Conservation (phyloP, 164 flowering plant genomes). For the Aristolochia contorta region DNA sequence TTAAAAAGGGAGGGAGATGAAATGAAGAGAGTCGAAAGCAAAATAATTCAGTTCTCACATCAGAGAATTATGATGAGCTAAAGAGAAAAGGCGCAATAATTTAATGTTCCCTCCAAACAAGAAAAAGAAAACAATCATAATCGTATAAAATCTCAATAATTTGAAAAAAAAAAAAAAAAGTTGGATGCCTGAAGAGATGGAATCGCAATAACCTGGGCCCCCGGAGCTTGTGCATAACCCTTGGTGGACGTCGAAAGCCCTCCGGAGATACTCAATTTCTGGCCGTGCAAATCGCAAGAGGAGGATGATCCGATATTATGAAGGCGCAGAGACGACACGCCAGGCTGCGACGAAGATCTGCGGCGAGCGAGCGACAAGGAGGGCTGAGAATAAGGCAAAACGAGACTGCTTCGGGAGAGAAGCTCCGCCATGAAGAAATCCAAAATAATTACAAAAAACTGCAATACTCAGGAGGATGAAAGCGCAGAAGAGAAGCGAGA, state of each 20-base stretch:
- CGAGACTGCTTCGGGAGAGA: constrained; percentile 17
- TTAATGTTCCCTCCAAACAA: too few relatives aligned
- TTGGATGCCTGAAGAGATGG: background rate
- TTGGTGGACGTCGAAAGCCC: constrained; percentile 5
- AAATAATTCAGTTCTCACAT: too few relatives aligned
- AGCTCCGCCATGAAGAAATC: constrained; percentile 19
- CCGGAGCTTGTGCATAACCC: constrained; percentile 5
- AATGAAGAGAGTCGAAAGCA: background rate
- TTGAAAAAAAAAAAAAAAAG: background rate
- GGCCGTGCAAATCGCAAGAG: constrained; percentile 22
- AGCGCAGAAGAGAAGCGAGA: background rate
- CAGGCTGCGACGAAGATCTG: constrained; percentile 1
- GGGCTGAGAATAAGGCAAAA: constrained; percentile 10
- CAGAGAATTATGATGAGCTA: too few relatives aligned
- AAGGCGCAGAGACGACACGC: constrained; percentile 13
- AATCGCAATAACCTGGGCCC: constrained; percentile 16
- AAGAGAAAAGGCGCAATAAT: too few relatives aligned
- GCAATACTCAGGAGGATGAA: too few relatives aligned
- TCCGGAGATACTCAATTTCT: constrained; percentile 8
- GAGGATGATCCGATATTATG: constrained; percentile 12
- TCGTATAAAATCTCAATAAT: background rate
- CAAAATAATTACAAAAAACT: too few relatives aligned
- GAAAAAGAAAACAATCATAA: too few relatives aligned
- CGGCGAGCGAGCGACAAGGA: constrained; percentile 8
- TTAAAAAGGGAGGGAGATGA: background rate